Percentiles rank a stretch among this genome's conserved stretches.
Evolutionary conservation across 2,329 filamentous ascomycete species (phyloP).

Genomic region (Cucurbitaria berberidis): DNA sequence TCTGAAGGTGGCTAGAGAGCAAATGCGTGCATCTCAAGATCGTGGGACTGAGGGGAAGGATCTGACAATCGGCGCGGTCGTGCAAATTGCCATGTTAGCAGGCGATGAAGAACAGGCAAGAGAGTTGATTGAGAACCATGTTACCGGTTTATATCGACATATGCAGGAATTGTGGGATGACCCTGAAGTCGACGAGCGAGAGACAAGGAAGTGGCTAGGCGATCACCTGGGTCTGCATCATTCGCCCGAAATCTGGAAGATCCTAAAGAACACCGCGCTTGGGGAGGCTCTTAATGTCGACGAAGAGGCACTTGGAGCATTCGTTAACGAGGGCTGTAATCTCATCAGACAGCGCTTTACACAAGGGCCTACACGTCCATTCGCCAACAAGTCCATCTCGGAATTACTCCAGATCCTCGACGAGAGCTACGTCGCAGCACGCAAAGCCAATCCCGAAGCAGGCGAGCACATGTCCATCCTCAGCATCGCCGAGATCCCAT

Average conservation of each 20-base stretch:
- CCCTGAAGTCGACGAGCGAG: background rate
- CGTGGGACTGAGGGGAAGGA: background rate
- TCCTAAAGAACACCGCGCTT: background rate
- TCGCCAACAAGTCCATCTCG: background rate
- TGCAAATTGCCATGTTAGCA: background rate
- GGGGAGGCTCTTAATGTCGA: background rate
- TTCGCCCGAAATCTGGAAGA: background rate
- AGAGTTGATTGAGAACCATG: background rate
- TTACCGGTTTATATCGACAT: background rate
- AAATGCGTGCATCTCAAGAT: background rate
- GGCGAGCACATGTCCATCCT: background rate
- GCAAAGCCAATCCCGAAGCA: background rate
- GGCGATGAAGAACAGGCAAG: background rate
- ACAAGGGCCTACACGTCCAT: constrained; percentile 2
- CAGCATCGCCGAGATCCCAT: background rate
- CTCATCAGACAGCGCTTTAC: constrained; percentile 2
- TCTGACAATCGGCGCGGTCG: constrained; percentile 1
- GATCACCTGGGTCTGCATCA: background rate
- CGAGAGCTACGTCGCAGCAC: background rate
- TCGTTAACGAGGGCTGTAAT: background rate
- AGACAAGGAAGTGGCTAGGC: background rate
- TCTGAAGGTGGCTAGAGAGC: background rate
- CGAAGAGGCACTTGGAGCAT: background rate
- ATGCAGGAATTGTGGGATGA: background rate
- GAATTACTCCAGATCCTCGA: background rate